Conservation (phyloP, 129 eudicot genomes). For the Ambrosia trifida region DNA sequence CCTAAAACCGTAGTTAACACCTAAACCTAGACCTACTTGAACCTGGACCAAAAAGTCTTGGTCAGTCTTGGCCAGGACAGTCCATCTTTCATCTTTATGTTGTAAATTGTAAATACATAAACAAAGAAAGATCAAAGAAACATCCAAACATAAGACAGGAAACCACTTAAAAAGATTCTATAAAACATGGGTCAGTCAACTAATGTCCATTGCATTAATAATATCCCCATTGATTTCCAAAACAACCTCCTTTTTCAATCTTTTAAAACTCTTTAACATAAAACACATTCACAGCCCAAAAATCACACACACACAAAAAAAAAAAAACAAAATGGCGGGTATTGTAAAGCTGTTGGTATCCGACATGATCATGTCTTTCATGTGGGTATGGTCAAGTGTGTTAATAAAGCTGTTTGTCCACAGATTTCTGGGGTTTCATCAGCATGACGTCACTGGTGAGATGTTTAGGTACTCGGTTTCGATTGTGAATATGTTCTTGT, state of each 20-base stretch:
- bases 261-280: not conserved
- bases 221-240: slow-evolving; percentile 11
- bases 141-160: too few species aligned
- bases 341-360: slow-evolving; percentile 37
- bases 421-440: slow-evolving; percentile 42
- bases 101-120: too few species aligned
- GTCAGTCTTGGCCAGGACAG: too few species aligned
- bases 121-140: too few species aligned
- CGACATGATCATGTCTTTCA: slow-evolving; percentile 64
- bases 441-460: slow-evolving; percentile 45
- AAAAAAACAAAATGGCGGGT: slow-evolving; percentile 20
- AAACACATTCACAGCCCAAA: not conserved
- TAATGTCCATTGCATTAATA: not conserved
- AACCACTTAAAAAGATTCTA: slow-evolving; percentile 9
- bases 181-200: slow-evolving; percentile 21
- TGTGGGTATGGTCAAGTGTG: slow-evolving; percentile 92
- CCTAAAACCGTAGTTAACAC: too few species aligned
- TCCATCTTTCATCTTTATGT: too few species aligned
- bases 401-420: slow-evolving; percentile 55
- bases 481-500: slow-evolving; percentile 65
- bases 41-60: too few species aligned
- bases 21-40: too few species aligned
- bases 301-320: not conserved
- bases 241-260: not conserved
- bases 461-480: slow-evolving; percentile 43